A percentile compares a stretch with the other conserved stretches of the same genome.
Evolutionary conservation across 805 yeast species (phyloP).

Genomic region (Ogataea parapolymorpha): DNA sequence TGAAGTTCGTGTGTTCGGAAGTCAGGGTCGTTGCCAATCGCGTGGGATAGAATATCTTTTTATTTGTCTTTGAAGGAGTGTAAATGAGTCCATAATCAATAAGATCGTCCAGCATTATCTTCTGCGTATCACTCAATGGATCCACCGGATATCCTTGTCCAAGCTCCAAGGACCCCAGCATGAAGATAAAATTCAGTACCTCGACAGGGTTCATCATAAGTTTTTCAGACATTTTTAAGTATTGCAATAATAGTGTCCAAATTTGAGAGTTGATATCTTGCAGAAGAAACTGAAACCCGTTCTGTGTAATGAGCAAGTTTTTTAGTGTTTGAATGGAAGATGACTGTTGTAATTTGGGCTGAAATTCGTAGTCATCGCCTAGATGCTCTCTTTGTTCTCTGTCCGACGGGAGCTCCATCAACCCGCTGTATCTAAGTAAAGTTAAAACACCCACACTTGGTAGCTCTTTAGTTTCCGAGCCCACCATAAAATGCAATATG

Average conservation of each 20-base stretch:
- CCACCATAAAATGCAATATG: conserved; percentile 95
- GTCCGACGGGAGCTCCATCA: conserved; percentile 68
- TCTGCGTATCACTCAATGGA: conserved; percentile 74
- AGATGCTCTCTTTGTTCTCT: conserved; percentile 26
- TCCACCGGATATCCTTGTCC: conserved; percentile 80
- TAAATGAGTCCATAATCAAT: conserved; percentile 90
- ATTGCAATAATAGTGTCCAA: conserved; percentile 88
- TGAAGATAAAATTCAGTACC: conserved; percentile 87
- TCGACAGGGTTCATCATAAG: conserved; percentile 94
- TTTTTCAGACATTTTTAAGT: conserved; percentile 77
- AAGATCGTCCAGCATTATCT: conserved; percentile 82
- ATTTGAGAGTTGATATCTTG: conserved; percentile 93
- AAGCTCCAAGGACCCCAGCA: conserved; percentile 87
- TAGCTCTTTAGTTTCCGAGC: conserved; percentile 65
- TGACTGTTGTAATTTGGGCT: conserved; percentile 18
- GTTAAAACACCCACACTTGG: conserved; percentile 84
- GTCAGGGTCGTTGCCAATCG: conserved; percentile 86
- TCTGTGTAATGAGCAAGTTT: conserved; percentile 71
- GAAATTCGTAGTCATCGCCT: conserved; percentile 22
- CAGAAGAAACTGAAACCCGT: conserved; percentile 89
- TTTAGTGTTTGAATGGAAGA: conserved; percentile 22
- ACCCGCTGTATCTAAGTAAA: conserved; percentile 71
- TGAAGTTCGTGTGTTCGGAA: conserved; percentile 69
- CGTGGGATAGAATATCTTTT: conserved; percentile 71
- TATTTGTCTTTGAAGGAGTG: conserved; percentile 23